Evolutionary conservation across 768 basidiomycete genomes (phyloP), one percentile per base, ranked within the genome.

Genomic region (Podaxis rugospora): DNA sequence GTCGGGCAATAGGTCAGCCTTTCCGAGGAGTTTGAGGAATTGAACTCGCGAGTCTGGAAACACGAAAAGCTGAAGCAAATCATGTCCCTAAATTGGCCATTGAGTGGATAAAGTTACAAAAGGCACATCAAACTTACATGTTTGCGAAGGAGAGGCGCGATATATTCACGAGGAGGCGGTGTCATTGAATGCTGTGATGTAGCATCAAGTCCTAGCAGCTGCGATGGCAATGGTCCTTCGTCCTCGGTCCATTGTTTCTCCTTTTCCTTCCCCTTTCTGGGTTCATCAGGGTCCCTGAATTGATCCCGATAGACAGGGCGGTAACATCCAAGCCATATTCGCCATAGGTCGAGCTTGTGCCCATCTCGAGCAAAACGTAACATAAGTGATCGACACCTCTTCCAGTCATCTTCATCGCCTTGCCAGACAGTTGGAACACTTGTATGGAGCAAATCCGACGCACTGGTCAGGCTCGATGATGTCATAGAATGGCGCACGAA

Each of bases 21-120:
- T 72, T 18, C 71, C 74, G 7, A 92, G 65, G 21, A 90, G 73
- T 53, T 78, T 72, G n/a, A 89, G 64, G 57, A 92, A 86, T 57
- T 81, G 78, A 2, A 82, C 85, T 3, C 91, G 83, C 11, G 92
- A 91, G 59, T 91, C 88, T 1, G 92, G 91, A 66, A 82, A 93
- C 44, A 90, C 73, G 66, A 92, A 90, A 1, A 79, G 72, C 13
- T 72, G 76, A 42, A 92, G 70, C 47, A 93, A 72, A 2, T 80
- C 71, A 27, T 77, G 74, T 39, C 81, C 82, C 91, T 92, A 62
- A 35, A 62, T 46, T 51, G 39, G 25, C 23, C 39, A 54, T 71
- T 7, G 27, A 36, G 16, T 27, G 40, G 32, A 18, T 55, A 50
- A 18, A 25, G 21, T 23, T 21, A 39, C 4, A 61, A 9, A 16